Conservation (phyloP, 331 rosid genomes). For the Arachis monticola region DNA sequence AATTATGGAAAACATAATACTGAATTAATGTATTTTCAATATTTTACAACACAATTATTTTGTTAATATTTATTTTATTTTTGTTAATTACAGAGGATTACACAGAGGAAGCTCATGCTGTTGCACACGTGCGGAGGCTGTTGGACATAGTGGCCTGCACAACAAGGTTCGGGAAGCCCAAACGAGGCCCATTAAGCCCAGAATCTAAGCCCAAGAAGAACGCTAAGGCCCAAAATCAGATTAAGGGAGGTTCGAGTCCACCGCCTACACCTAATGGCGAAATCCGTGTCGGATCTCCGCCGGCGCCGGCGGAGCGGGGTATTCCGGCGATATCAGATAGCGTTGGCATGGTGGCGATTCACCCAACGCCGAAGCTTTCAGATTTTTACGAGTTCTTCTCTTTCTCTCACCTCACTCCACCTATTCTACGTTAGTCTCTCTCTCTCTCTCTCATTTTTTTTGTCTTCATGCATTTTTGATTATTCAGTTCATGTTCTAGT, state of each 20-base stretch:
- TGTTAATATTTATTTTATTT: not conserved
- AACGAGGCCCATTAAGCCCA: slow-evolving; percentile 49
- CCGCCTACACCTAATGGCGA: slow-evolving; percentile 55
- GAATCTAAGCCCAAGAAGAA: slow-evolving; percentile 75
- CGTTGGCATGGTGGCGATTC: slow-evolving; percentile 88
- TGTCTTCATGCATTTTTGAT: not conserved
- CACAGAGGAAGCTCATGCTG: slow-evolving; percentile 53
- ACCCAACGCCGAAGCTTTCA: slow-evolving; percentile 89
- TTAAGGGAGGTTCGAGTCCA: slow-evolving; percentile 47
- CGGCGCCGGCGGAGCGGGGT: slow-evolving; percentile 36
- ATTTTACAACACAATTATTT: not conserved
- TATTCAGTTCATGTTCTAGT: no score
- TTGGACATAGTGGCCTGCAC: slow-evolving; percentile 88
- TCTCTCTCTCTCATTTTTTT: not conserved
- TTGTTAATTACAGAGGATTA: slow-evolving; percentile 67
- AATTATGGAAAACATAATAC: not conserved
- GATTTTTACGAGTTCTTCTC: slow-evolving; percentile 94
- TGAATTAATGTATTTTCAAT: not conserved
- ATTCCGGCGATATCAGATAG: slow-evolving; percentile 68
- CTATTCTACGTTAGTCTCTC: slow-evolving; percentile 68
- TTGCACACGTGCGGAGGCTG: slow-evolving; percentile 78
- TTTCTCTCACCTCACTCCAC: slow-evolving; percentile 71
- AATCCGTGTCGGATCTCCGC: slow-evolving; percentile 45
- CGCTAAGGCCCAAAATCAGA: slow-evolving; percentile 49
- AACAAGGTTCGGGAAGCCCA: slow-evolving; percentile 69